Evolutionary conservation across 495 filamentous ascomycete species (phyloP).

Genomic region (Penicillium ucsense): DNA sequence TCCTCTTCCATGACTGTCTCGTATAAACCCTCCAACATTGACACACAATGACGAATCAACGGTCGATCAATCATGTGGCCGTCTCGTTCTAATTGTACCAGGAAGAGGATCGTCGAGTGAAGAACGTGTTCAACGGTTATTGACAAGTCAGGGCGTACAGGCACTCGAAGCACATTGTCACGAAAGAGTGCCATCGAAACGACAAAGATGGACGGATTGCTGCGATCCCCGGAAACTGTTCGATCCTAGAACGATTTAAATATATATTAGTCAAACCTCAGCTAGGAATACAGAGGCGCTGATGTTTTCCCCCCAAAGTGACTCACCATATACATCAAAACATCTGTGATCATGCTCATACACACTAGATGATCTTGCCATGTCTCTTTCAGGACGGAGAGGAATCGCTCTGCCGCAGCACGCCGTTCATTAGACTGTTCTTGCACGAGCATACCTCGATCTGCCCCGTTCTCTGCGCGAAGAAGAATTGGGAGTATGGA

Average conservation of each 20-base stretch:
- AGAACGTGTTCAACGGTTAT: constrained; percentile 55
- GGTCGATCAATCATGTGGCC: constrained; percentile 83
- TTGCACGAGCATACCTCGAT: constrained; percentile 27
- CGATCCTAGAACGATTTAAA: constrained; percentile 47
- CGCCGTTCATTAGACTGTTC: constrained; percentile 64
- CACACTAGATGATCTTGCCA: constrained; percentile 86
- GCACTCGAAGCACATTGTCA: constrained; percentile 62
- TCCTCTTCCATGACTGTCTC: constrained; percentile 66
- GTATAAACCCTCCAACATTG: constrained; percentile 88
- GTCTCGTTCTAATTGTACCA: constrained; percentile 84
- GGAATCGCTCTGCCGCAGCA: constrained; percentile 71
- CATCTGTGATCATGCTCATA: constrained; percentile 97
- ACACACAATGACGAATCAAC: constrained; percentile 70
- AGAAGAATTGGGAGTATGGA: constrained; percentile 54
- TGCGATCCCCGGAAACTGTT: constrained; percentile 59
- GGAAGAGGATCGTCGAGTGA: constrained; percentile 74
- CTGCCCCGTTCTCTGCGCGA: constrained; percentile 27
- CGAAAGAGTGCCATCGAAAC: constrained; percentile 80
- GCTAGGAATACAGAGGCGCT: background rate
- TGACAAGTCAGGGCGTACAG: constrained; percentile 33
- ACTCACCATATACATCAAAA: constrained; percentile 92
- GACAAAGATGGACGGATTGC: constrained; percentile 69
- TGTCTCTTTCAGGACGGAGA: constrained; percentile 61
- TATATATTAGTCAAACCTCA: background rate
- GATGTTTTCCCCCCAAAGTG: background rate